Base-by-base conservation (phyloP, 2,329 filamentous ascomycete species). In the Calonectria pauciramosa region DNA sequence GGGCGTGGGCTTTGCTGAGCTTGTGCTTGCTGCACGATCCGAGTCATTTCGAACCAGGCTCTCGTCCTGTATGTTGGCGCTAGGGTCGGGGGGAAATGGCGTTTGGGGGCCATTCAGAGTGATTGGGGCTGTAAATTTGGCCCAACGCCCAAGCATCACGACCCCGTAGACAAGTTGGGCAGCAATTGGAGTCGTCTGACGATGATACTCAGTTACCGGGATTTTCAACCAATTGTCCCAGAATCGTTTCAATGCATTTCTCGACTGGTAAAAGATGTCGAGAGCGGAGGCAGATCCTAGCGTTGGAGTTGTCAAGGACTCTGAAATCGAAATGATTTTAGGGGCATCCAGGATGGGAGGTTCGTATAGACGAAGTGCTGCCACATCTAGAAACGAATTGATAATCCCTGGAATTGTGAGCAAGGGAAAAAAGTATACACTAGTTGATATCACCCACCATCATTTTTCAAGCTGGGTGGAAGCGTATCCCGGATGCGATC, bases 91-190 rank as follows among this genome's bases (percentile, higher is more conserved):
- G 0, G 82, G 81, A 80, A 83, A 83, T 0, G 81, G 73, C 6
- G 78, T 77, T 7, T 75, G 75, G 0, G 79, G 74, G 13, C 75
- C 76, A 18, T 79, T 82, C 51, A 84, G 72, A 0, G 82, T 80
- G 28, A 84, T 84, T 0, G 86, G 86, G 0, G 85, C 85, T 0
- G 87, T 83, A 0, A 90, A 83, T 54, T 88, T 89, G 7, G 87
- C 86, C 89, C 89, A 90, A 9, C 89, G 85, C 1, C 87, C 86
- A 0, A 90, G 83, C 85, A 90, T 89, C 6, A 85, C 88, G 52
- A 89, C 81, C n/a, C 86, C 87, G 68, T 90, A 89, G 4, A 90
- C 85, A 0, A 91, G 81, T 68, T 91, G 87, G 0, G 86, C 81
- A 41, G 85, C 87, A 0, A 86, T 78, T 0, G 86, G 82, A 11